Evolutionary conservation across 805 yeast genomes (phyloP).

Genomic region (Debaryomyces maramus): DNA sequence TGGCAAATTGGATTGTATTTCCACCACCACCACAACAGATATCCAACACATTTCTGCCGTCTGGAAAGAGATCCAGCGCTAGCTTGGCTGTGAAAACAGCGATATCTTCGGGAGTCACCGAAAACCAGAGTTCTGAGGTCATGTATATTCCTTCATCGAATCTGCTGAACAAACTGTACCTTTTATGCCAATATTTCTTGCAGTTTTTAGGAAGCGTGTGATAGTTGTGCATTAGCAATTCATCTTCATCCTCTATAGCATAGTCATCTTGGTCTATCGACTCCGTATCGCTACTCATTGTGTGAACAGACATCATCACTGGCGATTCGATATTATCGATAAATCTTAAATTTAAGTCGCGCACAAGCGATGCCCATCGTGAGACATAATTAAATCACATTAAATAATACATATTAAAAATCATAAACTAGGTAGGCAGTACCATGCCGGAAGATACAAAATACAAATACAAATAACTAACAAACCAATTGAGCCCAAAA

Average conservation of each 20-base stretch:
- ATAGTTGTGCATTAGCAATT: conserved; percentile 37
- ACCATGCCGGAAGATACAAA: neutral
- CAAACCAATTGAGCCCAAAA: neutral
- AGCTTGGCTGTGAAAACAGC: conserved; percentile 62
- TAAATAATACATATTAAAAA: neutral
- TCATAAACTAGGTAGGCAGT: neutral
- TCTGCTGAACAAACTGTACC: conserved; percentile 60
- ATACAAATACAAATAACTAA: neutral
- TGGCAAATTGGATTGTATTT: conserved; percentile 74
- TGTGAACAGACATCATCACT: neutral
- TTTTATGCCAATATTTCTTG: conserved; percentile 59
- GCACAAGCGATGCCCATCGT: neutral
- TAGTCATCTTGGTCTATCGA: conserved; percentile 2
- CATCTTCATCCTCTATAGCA: conserved; percentile 20
- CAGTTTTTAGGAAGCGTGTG: conserved; percentile 40
- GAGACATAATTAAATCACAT: neutral
- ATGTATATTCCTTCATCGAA: conserved; percentile 69
- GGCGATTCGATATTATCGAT: neutral
- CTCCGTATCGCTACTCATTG: neutral
- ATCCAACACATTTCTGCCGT: conserved; percentile 53
- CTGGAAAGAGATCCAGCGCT: conserved; percentile 51
- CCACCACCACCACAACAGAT: conserved; percentile 90
- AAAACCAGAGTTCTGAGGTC: conserved; percentile 77
- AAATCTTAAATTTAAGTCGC: neutral
- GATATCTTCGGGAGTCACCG: conserved; percentile 80